Evolutionary conservation across 257 asterid species (phyloP).

Genomic region (Capsicum pubescens): DNA sequence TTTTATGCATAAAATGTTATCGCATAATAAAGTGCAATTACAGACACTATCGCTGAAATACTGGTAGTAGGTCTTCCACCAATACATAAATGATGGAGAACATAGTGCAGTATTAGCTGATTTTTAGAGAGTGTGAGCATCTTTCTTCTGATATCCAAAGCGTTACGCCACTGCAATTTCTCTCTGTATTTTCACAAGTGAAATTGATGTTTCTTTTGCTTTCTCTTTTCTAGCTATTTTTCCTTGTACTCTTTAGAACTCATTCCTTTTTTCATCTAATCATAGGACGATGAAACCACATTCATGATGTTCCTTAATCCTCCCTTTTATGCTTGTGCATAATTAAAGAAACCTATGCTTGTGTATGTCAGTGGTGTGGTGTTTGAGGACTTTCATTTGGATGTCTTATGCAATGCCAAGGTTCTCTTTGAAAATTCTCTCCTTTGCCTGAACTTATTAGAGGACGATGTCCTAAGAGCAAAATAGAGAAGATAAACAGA

Average conservation of each 20-base stretch:
- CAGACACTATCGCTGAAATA: neutral
- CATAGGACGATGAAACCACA: slow-evolving; percentile 5
- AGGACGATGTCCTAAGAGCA: slow-evolving; percentile 8
- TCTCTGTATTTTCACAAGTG: neutral
- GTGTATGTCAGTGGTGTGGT: neutral
- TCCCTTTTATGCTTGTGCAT: neutral
- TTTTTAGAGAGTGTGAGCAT: neutral
- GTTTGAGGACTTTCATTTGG: slow-evolving; percentile 17
- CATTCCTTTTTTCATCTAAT: slow-evolving; percentile 1
- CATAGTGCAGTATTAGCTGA: neutral
- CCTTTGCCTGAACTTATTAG: neutral
- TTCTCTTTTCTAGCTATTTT: slow-evolving; percentile 7
- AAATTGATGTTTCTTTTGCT: slow-evolving; percentile 12
- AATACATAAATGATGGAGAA: slow-evolving; percentile 16
- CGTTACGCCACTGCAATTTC: slow-evolving; percentile 8
- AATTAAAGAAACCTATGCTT: neutral
- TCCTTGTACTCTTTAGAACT: slow-evolving; percentile 1
- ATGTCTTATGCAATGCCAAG: slow-evolving; percentile 14
- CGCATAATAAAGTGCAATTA: neutral
- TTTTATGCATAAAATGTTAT: neutral
- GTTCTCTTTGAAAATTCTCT: slow-evolving; percentile 14
- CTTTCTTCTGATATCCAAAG: slow-evolving; percentile 16
- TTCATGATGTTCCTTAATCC: slow-evolving; percentile 21
- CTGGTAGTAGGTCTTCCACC: neutral
- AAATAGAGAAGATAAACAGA: neutral